These are phyloP conservation scores for Umbelopsis sp. DNA, from an alignment of 192 early-diverging fungal genomes.

Conservation along the genomic window DNA sequence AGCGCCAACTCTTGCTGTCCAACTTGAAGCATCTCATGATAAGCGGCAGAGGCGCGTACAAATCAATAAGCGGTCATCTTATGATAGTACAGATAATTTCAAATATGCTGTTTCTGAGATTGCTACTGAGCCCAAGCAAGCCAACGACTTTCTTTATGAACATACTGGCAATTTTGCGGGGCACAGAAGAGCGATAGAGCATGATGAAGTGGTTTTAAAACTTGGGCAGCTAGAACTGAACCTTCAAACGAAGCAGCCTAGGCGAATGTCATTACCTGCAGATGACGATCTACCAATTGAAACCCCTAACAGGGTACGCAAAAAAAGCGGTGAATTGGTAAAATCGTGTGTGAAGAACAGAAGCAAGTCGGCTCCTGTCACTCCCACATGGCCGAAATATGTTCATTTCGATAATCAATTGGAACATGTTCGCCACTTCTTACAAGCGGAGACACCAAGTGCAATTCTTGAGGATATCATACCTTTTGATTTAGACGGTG, in stretches of 20 bases:
- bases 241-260: background rate
- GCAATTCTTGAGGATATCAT: constrained; percentile 40
- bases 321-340: constrained; percentile 26
- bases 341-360: constrained; percentile 20
- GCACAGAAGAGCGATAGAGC: background rate
- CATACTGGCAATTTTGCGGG: background rate
- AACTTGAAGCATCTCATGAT: constrained; percentile 15
- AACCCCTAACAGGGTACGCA: constrained; percentile 20
- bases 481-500: constrained; percentile 5
- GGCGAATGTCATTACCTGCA: constrained; percentile 2
- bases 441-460: constrained; percentile 65
- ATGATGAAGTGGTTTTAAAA: background rate
- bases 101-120: background rate
- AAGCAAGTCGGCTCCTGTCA: constrained; percentile 40
- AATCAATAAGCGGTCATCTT: constrained; percentile 5
- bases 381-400: constrained; percentile 50
- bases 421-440: constrained; percentile 69
- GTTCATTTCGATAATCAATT: constrained; percentile 72
- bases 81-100: background rate
- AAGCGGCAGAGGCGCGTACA: constrained; percentile 1
- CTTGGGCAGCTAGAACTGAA: background rate
- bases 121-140: background rate
- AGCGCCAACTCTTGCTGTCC: background rate
- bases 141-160: background rate
- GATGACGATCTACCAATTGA: background rate